phyloP scores from a whole-genome alignment of 139 green algal species.

The Chlorella sp. region DNA sequence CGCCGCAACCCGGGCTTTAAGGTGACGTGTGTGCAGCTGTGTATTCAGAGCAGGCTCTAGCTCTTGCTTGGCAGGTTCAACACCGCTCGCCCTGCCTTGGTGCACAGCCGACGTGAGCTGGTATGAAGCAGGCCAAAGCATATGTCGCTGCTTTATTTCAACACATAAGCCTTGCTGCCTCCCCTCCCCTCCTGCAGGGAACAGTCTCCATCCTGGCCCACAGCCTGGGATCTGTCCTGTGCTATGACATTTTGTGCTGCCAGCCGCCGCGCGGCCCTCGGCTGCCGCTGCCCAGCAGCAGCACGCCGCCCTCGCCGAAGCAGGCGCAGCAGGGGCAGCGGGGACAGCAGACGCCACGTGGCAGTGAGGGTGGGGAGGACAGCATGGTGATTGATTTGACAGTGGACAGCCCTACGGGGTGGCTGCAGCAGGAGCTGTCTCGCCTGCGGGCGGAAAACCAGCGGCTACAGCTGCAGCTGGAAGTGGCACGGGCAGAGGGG shows the following conservation, averaged over 20 bases:
- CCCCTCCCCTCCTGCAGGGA: background rate
- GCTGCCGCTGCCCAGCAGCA: background rate
- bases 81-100: no score
- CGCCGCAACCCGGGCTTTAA: slow-evolving; percentile 75
- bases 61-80: no score
- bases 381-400: slow-evolving; percentile 2
- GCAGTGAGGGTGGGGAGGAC: background rate
- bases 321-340: background rate
- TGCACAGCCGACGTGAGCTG: no score
- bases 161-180: no score
- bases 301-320: background rate
- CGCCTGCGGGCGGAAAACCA: slow-evolving; percentile 41
- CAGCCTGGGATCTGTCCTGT: slow-evolving; percentile 77
- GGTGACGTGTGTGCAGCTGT: no score
- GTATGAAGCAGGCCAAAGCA: no score
- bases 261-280: slow-evolving; percentile 41
- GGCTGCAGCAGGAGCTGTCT: slow-evolving; percentile 28
- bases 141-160: no score
- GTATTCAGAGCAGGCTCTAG: no score
- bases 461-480: slow-evolving; percentile 41
- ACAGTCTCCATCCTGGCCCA: slow-evolving; percentile 62
- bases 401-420: background rate
- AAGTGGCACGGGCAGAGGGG: slow-evolving; percentile 23
- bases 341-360: background rate
- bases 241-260: slow-evolving; percentile 80